Evolutionary conservation across 2,329 filamentous ascomycete genomes (phyloP), one percentile per base, ranked within the genome.

Genomic region (Delphinella strobiligena): DNA sequence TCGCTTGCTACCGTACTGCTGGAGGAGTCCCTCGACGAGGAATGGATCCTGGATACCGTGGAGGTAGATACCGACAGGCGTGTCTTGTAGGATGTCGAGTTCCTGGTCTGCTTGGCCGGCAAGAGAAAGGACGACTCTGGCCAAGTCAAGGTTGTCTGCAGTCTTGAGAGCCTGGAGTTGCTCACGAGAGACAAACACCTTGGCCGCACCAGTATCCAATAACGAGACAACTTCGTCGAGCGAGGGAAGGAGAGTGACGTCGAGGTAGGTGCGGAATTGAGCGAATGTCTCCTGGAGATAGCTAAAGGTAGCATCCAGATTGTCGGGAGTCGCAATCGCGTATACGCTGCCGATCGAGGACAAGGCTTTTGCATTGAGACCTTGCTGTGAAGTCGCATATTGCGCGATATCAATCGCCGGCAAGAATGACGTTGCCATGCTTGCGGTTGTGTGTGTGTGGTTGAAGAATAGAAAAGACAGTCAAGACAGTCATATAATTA

Each of bases 151-250:
- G 19, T 69, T 68, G 49, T 69, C 61, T 48, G 69, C 61, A 36
- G 63, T 50, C 37, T 69, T 61, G 32, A 82, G 61, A 14, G 64
- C 59, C 31, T 68, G 66, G 38, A 93, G 66, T 56, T 86, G 81
- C 41, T 78, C 70, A 35, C 78, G 72, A 14, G 73, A 72, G 37
- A 94, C 82, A 58, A 96, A 91, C 46, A 91, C 80, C 57, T 81
- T 91, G 38, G 78, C 75, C 5, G 87, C 86, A 44, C 91, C 91
- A 47, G 78, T 75, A 58, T 98, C 84, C 41, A 98, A 75, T 27
- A 96, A 71, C 34, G 82, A 74, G 39, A 89, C 64, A 27, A 96
- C 68, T 47, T 93, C 82, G 49, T 87, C 80, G 40, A 68, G 66
- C 9, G 78, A 77, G 22, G 73, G 60, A 30, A 96, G 69, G 16